Percentiles rank a stretch among this genome's conserved stretches.
Conservation (phyloP, 2,329 filamentous ascomycete genomes). For the Seiridium unicorne region DNA sequence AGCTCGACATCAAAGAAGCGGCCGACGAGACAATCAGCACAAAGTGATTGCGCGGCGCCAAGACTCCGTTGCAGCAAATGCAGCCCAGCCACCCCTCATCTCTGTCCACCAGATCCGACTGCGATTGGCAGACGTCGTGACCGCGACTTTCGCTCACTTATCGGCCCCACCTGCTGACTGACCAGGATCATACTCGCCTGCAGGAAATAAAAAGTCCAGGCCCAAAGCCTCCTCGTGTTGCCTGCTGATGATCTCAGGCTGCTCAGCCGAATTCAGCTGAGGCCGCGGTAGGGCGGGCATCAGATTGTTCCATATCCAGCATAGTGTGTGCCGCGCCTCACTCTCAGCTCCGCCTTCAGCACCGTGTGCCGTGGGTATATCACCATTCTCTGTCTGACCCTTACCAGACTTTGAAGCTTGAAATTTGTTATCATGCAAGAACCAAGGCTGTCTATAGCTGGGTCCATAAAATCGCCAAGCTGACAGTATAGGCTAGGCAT, state of each 20-base stretch:
- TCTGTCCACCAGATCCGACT: neutral
- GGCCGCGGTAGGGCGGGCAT: neutral
- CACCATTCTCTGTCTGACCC: too few relatives aligned
- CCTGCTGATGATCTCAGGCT: neutral
- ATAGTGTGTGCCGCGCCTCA: too few relatives aligned
- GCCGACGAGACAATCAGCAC: neutral
- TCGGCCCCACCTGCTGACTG: neutral
- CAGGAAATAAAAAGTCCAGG: neutral
- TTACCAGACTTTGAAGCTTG: too few relatives aligned
- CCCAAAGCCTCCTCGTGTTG: neutral
- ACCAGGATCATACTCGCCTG: neutral
- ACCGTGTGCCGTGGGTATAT: too few relatives aligned
- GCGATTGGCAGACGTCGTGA: neutral
- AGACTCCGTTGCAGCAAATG: conserved; percentile 21
- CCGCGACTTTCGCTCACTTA: neutral
- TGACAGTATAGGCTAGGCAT: too few relatives aligned
- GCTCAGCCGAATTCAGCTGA: too few relatives aligned
- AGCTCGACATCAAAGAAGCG: neutral
- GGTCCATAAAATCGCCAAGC: too few relatives aligned
- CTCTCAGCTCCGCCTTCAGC: too few relatives aligned
- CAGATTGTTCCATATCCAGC: neutral
- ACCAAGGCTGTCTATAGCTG: too few relatives aligned
- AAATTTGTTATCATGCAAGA: too few relatives aligned
- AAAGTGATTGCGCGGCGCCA: conserved; percentile 30
- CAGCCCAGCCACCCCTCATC: conserved; percentile 3